Evolutionary conservation across 768 basidiomycete species (phyloP), one percentile per base, ranked within the genome.

Genomic region (Multifurca ochricompacta): DNA sequence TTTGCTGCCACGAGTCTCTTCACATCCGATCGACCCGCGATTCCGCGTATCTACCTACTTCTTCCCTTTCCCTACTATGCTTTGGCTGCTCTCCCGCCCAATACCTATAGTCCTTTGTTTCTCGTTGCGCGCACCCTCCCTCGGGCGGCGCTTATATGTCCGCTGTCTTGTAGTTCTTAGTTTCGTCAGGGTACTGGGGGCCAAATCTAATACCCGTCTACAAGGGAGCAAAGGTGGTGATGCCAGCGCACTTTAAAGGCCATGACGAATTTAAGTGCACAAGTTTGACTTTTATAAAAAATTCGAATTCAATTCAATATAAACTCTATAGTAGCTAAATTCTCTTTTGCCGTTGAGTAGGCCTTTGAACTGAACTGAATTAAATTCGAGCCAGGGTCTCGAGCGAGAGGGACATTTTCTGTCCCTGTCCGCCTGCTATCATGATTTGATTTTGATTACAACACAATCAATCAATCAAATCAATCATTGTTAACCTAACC

Each of bases 141-240:
- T 31, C 48, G 45, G 34, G 48, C 51, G 54, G 46, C 42, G n/a
- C n/a, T n/a, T n/a, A n/a, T 51, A 58, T 58, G 44, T 58, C 44
- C 41, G 59, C 59, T 64, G 62, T 68, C 63, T 58, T 69, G 67
- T 71, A 68, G 65, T 70, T 63, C 60, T 61, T 70, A 68, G 63
- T 64, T 61, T 59, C 32, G 35, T 41, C 48, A 59, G 41, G 69
- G 67, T 65, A 64, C 62, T 54, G 63, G 66, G 66, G 65, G 64
- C 63, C 66, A 64, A 59, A 59, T 68, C 65, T 67, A 63, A 70
- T 69, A 67, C 68, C 67, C 66, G 62, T 63, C 59, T 42, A 51
- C 43, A 63, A 63, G 62, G 61, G 64, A 60, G 54, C 63, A 59
- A 40, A 28, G 13, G n/a, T 27, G 44, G 47, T 28, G 45, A 39